Evolutionary conservation across 257 asterid genomes (phyloP), one percentile per base, ranked within the genome.

Genomic region (Gentiana dahurica): DNA sequence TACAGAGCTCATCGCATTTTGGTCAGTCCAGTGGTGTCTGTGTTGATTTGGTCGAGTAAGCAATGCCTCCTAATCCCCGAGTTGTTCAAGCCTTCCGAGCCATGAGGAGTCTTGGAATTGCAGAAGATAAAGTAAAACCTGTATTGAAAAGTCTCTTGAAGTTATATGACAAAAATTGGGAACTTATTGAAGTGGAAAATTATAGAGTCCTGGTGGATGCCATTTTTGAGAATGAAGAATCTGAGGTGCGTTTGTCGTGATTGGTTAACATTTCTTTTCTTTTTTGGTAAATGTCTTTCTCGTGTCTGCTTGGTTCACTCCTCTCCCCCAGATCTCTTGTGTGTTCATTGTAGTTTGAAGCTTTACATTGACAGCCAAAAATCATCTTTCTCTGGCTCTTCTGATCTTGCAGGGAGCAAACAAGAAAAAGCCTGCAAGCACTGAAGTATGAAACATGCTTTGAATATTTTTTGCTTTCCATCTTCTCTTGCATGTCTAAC

Each of bases 201-300:
- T 91, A 83, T 71, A 74, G 93, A 58, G 88, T 71, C 68, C 98
- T 91, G 56, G 83, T 81, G 4, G 96, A 91, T 77, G 94, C 94
- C 58, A 85, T 91, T 56, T 79, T 82, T 68, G 96, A 87, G 54
- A 64, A 62, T 57, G 92, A 83, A 54, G 90, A 79, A 70, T 59
- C 56, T n/a, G 65, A 77, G 72, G 96, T 91, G 36, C 60, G 15
- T 34, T 33, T 44, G 34, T 38, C 33, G 33, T 8, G 7, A n/a
- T 15, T 2, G 24, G 5, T 15, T 10, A 24, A 10, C 33, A 32
- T 32, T 10, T 11, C 10, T 57, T 51, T 41, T 44, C 7, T 39
- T 43, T 15, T 4, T 57, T 44, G 43, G 1, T 24, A 44, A 32
- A 32, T 36, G 34, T 35, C 6, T 54, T 54, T n/a, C 6, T n/a